Percentiles rank a stretch among this genome's conserved stretches.
phyloP scores from a whole-genome alignment of 169 alveolate species.

The Prorocentrum cordatum region DNA sequence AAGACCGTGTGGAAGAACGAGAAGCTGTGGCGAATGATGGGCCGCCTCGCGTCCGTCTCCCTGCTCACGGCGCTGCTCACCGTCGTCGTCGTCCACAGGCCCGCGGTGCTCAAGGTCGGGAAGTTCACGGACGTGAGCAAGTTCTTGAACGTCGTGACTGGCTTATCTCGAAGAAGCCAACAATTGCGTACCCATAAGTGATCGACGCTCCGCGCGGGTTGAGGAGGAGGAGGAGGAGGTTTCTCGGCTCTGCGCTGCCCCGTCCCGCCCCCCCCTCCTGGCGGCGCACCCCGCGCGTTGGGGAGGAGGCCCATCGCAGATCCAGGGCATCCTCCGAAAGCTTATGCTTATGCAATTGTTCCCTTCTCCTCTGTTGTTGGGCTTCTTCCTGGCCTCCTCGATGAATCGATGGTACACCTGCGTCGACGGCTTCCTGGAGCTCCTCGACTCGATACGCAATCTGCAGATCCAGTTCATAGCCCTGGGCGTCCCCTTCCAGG shows the following conservation, averaged over 20 bases:
- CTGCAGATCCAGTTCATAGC: constrained; percentile 17
- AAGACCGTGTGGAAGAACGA: background rate
- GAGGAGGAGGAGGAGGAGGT: no score
- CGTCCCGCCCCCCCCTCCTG: no score
- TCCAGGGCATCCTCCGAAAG: background rate
- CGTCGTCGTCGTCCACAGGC: background rate
- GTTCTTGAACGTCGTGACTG: background rate
- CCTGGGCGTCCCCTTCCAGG: no score
- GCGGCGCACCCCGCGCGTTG: no score
- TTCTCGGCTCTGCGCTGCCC: no score
- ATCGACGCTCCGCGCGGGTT: no score
- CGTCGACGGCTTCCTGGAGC: constrained; percentile 12
- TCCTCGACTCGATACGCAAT: constrained; percentile 7
- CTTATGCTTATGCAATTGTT: background rate
- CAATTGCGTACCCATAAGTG: background rate
- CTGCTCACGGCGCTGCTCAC: background rate
- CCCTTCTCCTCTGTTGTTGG: background rate
- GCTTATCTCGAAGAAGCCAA: background rate
- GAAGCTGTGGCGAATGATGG: background rate
- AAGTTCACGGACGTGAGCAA: background rate
- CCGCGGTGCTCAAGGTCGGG: background rate
- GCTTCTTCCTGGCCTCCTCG: constrained; percentile 8
- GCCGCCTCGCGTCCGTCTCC: background rate
- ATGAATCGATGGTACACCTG: constrained; percentile 9
- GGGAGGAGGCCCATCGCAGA: no score